These are phyloP conservation scores for Rugosomyces carneus DNA, from an alignment of 1,284 basidiomycete species.

Conservation along the genomic window DNA sequence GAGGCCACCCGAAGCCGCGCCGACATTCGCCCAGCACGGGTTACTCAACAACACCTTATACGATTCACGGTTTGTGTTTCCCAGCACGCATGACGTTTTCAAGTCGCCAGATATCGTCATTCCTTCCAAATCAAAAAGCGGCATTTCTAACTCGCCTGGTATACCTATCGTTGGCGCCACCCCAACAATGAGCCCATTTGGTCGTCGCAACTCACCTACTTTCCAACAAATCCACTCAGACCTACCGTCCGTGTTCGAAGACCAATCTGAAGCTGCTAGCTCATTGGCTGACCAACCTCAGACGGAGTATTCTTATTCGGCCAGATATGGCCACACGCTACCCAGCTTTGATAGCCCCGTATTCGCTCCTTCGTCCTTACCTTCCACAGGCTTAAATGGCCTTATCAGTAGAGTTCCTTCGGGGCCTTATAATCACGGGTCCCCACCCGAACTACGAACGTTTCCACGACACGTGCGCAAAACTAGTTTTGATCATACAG, in stretches of 20 bases:
- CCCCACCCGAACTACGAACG: conserved; percentile 41
- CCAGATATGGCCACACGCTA: conserved; percentile 33
- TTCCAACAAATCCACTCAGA: conserved; percentile 31
- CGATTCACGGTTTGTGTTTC: conserved; percentile 41
- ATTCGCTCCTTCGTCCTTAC: conserved; percentile 62
- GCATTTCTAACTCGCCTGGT: conserved; percentile 31
- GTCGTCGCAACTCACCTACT: conserved; percentile 42
- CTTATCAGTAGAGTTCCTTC: conserved; percentile 37
- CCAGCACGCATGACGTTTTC: conserved; percentile 27
- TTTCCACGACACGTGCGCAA: conserved; percentile 84
- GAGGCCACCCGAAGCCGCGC: conserved; percentile 49
- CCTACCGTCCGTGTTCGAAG: conserved; percentile 55
- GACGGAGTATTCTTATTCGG: conserved; percentile 31
- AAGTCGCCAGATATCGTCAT: conserved; percentile 20
- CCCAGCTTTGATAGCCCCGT: conserved; percentile 45
- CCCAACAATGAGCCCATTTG: conserved; percentile 39
- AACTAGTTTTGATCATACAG: conserved; percentile 89
- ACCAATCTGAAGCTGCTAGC: conserved; percentile 26
- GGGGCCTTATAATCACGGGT: conserved; percentile 20
- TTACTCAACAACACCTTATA: conserved; percentile 25
- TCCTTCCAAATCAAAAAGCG: conserved; percentile 20
- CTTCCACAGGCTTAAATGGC: conserved; percentile 56
- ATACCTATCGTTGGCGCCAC: conserved; percentile 43
- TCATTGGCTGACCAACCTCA: conserved; percentile 20
- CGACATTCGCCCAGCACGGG: conserved; percentile 39